phyloP scores from a whole-genome alignment of 2,329 filamentous ascomycete species.

The Emericellopsis cladophorae region DNA sequence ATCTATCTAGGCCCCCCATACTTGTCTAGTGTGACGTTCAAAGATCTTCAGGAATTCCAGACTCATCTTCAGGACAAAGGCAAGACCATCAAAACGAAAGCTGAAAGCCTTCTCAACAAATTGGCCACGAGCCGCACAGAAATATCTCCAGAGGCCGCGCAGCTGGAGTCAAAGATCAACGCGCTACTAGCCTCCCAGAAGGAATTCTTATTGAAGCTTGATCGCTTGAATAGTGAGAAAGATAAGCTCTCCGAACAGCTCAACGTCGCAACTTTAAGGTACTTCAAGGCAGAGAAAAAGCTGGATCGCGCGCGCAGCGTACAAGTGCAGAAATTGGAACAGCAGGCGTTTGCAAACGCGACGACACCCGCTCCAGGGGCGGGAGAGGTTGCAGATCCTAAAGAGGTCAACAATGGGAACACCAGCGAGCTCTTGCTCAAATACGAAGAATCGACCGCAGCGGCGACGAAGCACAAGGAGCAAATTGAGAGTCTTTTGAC shows the following conservation, averaged over 20 bases:
- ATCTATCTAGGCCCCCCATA: conserved; percentile 34
- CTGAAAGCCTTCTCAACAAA: conserved; percentile 54
- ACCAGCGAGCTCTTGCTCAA: conserved; percentile 60
- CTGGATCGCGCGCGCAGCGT: conserved; percentile 79
- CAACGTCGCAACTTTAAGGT: conserved; percentile 78
- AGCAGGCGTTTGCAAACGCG: conserved; percentile 66
- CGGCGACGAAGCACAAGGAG: conserved; percentile 73
- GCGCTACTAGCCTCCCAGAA: conserved; percentile 73
- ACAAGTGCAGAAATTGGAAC: conserved; percentile 84
- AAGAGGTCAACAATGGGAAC: conserved; percentile 30
- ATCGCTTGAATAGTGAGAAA: conserved; percentile 65
- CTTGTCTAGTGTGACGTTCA: conserved; percentile 46
- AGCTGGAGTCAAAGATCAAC: conserved; percentile 64
- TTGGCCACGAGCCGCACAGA: conserved; percentile 37
- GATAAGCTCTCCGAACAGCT: conserved; percentile 76
- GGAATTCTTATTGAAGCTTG: conserved; percentile 61
- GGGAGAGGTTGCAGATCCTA: conserved; percentile 30
- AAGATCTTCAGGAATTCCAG: conserved; percentile 61
- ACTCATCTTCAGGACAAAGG: conserved; percentile 67
- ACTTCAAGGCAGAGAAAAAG: conserved; percentile 92
- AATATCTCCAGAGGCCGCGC: conserved; percentile 53
- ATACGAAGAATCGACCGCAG: conserved; percentile 65
- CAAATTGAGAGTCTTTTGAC: conserved; percentile 69
- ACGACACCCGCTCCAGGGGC: conserved; percentile 29
- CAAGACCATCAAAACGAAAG: conserved; percentile 61